Evolutionary conservation across 345 rosid genomes (phyloP), one percentile per base, ranked within the genome.

Genomic region (Cardiospermum halicacabum): DNA sequence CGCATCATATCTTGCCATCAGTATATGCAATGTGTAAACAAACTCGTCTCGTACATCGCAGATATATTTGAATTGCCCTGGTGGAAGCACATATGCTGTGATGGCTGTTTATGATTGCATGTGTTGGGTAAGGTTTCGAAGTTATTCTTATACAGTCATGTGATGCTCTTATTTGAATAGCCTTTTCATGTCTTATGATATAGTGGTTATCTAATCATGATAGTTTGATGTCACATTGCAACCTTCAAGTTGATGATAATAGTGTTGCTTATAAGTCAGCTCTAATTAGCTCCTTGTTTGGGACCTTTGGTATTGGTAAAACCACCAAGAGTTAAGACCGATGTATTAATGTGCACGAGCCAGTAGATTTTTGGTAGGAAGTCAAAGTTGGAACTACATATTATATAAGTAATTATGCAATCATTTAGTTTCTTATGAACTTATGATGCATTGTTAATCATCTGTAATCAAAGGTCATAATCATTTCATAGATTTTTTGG

Each of bases 91-190:
- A 4, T 88, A 89, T 80, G 84, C 96, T 3, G 89, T 91, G 62
- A 58, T 94, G 80, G 97, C 91, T 55, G 87, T 91, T 54, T 94
- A 94, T 77, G 99, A 94, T 71, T 87, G 97, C 84, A 91, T 91
- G 91, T 91, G 91, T 45, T 91, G 91, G 96, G 99, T 91, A 77
- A 70, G 84, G 68, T 66, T 72, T 58, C 58, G 58, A 31, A 11
- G 1, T 11, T 7, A 18, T 55, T 27, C 32, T 63, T 8, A 4
- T 53, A 32, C 13, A 31, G 30, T 24, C 31, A 8, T 70, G 42
- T 56, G 12, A 10, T 37, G 12, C 0, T 15, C 5, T 59, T 25
- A 9, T 48, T 36, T 31, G 24, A 7, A n/a, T n/a, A n/a, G n/a
- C n/a, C 10, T 62, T 8, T 31, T 13, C 19, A 27, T n/a, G 47